These are phyloP conservation scores for Oxytropis ochrocephala DNA, from an alignment of 306 rosid genomes.

Conservation along the genomic window DNA sequence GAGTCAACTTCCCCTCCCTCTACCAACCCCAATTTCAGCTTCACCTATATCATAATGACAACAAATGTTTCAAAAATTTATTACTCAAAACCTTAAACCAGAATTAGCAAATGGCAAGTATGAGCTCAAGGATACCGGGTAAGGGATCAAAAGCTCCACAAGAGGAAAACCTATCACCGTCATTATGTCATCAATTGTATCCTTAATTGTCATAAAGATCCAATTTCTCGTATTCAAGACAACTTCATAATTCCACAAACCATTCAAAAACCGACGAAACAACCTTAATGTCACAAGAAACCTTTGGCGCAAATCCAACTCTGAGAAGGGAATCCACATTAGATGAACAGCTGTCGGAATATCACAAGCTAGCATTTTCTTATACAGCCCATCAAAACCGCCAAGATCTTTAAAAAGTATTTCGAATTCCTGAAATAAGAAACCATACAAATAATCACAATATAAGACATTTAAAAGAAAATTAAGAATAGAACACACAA, in stretches of 20 bases:
- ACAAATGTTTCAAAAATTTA: slow-evolving; percentile 5
- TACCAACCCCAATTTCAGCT: slow-evolving; percentile 80
- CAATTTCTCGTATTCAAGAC: slow-evolving; percentile 38
- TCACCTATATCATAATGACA: slow-evolving; percentile 43
- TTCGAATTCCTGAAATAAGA: slow-evolving; percentile 63
- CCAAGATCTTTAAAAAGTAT: slow-evolving; percentile 72
- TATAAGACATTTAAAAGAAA: background rate
- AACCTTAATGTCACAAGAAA: slow-evolving; percentile 49
- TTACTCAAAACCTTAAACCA: slow-evolving; percentile 9
- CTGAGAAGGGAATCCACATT: slow-evolving; percentile 90
- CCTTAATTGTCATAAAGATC: slow-evolving; percentile 38
- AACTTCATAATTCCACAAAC: slow-evolving; percentile 49
- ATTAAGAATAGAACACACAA: slow-evolving; percentile 13
- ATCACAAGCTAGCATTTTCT: slow-evolving; percentile 80
- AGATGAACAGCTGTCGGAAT: slow-evolving; percentile 80
- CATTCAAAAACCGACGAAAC: slow-evolving; percentile 43
- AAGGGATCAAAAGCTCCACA: slow-evolving; percentile 64
- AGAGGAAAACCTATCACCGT: slow-evolving; percentile 62
- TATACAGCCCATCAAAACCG: slow-evolving; percentile 91
- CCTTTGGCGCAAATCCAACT: slow-evolving; percentile 59
- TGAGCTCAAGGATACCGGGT: slow-evolving; percentile 53
- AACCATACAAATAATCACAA: slow-evolving; percentile 25
- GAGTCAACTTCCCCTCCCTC: slow-evolving; percentile 73
- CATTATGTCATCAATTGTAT: slow-evolving; percentile 63
- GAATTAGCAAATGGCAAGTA: slow-evolving; percentile 18